Evolutionary conservation across 345 rosid species (phyloP), one percentile per base, ranked within the genome.

Genomic region (Salix exigua): DNA sequence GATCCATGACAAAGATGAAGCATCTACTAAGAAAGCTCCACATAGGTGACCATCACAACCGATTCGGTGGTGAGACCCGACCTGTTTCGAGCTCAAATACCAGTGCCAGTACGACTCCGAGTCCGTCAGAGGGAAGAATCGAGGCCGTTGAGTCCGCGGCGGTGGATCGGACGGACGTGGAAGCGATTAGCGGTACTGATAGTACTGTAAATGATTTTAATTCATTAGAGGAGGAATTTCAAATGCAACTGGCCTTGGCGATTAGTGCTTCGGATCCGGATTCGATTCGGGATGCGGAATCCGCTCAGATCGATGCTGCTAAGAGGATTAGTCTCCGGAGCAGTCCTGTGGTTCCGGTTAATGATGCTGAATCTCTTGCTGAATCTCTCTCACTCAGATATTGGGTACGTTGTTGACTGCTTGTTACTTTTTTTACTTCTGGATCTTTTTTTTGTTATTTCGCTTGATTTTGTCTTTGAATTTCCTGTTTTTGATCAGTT

Each of bases 1-100:
- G 97, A 89, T 89, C 90, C 80, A 94, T 94, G 98, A 85, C 97
- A 86, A 94, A 88, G 87, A 87, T 94, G 97, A 94, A 91, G 88
- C 93, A 92, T 88, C 88, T 94, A 70, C 88, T 92, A 5, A 84
- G 92, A 79, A 94, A 94, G 77, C 92, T 94, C 75, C 98, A 94
- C 88, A 92, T 94, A 88, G 95, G 97, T 35, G 87, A 93, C 70
- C 91, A 87, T 38, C 31, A 42, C 63, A 92, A 90, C 67, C 77
- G 92, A 30, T 76, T 86, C 66, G 84, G 4, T 28, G 79, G 46
- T 40, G 88, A 87, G 11, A 48, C 80, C 69, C 80, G 67, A 30
- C 87, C 88, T 35, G 86, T 82, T 18, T 19, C 53, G 65, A 58
- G 63, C 23, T 58, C 63, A 23, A 58, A 11, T n/a, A 75, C 87